phyloP scores from a whole-genome alignment of 208 protist genomes.

The Crithidia mellificae region DNA sequence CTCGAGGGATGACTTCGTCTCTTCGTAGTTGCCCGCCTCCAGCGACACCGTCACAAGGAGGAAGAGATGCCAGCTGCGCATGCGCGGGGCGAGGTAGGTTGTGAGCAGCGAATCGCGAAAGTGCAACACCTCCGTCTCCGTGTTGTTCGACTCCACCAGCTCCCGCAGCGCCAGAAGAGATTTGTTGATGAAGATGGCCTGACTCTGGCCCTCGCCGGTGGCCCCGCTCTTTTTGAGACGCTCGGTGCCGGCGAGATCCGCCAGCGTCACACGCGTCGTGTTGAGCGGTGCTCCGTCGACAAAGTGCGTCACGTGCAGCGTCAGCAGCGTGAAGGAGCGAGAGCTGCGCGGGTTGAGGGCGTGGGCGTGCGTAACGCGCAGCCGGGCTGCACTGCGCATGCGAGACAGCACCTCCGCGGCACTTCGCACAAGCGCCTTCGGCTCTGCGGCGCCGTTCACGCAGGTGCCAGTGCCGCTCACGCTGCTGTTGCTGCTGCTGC shows the following conservation, averaged over 20 bases:
- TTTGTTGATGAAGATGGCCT: constrained; percentile 92
- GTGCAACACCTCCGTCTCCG: constrained; percentile 44
- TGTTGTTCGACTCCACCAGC: constrained; percentile 46
- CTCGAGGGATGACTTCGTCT: constrained; percentile 75
- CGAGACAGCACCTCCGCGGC: constrained; percentile 32
- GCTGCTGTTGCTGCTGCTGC: constrained; percentile 10
- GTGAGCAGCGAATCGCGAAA: constrained; percentile 64
- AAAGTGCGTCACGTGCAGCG: constrained; percentile 68
- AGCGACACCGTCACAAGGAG: constrained; percentile 74
- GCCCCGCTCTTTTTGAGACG: constrained; percentile 81
- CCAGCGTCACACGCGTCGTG: constrained; percentile 71
- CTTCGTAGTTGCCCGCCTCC: constrained; percentile 54
- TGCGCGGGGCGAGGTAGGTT: constrained; percentile 60
- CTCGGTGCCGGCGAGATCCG: constrained; percentile 94
- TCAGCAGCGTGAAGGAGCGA: constrained; percentile 61
- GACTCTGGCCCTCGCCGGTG: constrained; percentile 65
- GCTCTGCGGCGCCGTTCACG: constrained; percentile 37
- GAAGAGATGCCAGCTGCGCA: constrained; percentile 67
- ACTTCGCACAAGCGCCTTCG: constrained; percentile 46
- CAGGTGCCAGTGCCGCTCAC: neutral
- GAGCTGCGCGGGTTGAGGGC: constrained; percentile 66
- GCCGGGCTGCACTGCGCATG: constrained; percentile 38
- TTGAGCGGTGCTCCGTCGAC: constrained; percentile 52
- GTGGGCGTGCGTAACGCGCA: constrained; percentile 51
- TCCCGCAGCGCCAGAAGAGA: constrained; percentile 89